These are phyloP conservation scores for Stellera chamaejasme DNA, from an alignment of 345 rosid genomes.

Conservation along the genomic window DNA sequence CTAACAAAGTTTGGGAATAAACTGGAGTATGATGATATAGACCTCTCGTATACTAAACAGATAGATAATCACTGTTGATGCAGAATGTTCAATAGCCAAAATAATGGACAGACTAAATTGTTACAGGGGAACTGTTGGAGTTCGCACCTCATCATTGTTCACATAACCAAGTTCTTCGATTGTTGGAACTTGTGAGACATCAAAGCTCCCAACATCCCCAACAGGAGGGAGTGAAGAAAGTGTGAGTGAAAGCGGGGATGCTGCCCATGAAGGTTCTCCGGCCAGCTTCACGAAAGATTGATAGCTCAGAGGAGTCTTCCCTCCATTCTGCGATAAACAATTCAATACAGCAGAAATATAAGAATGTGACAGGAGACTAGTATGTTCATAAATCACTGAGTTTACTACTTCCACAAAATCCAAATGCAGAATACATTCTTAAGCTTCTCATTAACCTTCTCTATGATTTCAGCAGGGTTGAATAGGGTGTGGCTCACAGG, in stretches of 20 bases:
- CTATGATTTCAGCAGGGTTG: conserved; percentile 59
- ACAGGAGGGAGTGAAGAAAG: conserved; percentile 58
- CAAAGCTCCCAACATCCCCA: conserved; percentile 50
- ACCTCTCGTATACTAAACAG: too few relatives aligned
- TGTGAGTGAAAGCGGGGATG: conserved; percentile 35
- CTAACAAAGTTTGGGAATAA: too few relatives aligned
- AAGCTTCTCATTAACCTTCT: conserved; percentile 36
- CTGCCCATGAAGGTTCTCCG: conserved; percentile 70
- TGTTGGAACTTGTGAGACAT: conserved; percentile 55
- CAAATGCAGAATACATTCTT: too few relatives aligned
- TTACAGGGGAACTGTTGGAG: not conserved
- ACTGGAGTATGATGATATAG: too few relatives aligned
- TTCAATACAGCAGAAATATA: conserved; percentile 7
- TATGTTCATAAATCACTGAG: not conserved
- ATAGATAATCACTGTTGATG: too few relatives aligned
- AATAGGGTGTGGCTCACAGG: conserved; percentile 92
- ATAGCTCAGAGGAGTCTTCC: conserved; percentile 73
- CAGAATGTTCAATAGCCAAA: too few relatives aligned
- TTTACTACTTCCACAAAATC: too few relatives aligned
- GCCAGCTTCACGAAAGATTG: conserved; percentile 88
- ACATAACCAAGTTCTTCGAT: conserved; percentile 62
- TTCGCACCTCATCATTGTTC: conserved; percentile 43
- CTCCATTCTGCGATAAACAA: conserved; percentile 52
- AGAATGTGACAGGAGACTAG: not conserved
- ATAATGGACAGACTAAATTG: not conserved